phyloP scores from a whole-genome alignment of 306 rosid species.

The Prunus campanulata region DNA sequence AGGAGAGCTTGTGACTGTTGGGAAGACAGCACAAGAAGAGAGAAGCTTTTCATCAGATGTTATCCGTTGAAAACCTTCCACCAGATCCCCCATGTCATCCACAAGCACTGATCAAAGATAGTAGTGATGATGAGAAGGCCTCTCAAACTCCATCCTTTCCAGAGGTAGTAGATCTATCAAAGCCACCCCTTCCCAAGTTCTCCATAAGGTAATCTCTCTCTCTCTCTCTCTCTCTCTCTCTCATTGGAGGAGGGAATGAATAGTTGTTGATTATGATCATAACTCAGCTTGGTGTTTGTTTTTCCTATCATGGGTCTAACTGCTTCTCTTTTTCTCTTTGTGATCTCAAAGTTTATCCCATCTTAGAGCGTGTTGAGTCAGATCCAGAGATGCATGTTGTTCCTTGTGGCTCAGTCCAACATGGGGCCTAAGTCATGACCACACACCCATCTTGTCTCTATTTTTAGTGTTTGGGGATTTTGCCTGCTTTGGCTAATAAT shows the following conservation, averaged over 20 bases:
- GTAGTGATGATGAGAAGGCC: conserved; percentile 25
- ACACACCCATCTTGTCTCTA: conserved; percentile 29
- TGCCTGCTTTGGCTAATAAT: conserved; percentile 23
- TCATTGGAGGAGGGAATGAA: background rate
- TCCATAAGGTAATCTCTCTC: conserved; percentile 43
- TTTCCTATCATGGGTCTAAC: background rate
- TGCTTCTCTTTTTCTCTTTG: conserved; percentile 2
- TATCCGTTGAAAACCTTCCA: conserved; percentile 57
- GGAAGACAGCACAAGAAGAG: conserved; percentile 46
- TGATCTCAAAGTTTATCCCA: conserved; percentile 21
- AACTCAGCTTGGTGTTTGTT: background rate
- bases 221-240: background rate
- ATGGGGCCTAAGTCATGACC: conserved; percentile 36
- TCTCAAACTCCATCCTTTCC: conserved; percentile 30
- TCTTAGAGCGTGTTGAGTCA: conserved; percentile 25
- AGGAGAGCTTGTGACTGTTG: conserved; percentile 46
- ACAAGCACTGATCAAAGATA: conserved; percentile 26
- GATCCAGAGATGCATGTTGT: conserved; percentile 40
- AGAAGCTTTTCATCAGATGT: conserved; percentile 65
- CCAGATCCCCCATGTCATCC: conserved; percentile 49
- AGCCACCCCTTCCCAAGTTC: conserved; percentile 39
- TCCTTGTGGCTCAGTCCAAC: conserved; percentile 33
- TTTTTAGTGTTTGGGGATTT: conserved; percentile 24
- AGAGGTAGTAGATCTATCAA: conserved; percentile 37
- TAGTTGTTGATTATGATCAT: background rate